Evolutionary conservation across 2,329 filamentous ascomycete species (phyloP), one percentile per base, ranked within the genome.

Genomic region (Pseudocercospora macadamiae): DNA sequence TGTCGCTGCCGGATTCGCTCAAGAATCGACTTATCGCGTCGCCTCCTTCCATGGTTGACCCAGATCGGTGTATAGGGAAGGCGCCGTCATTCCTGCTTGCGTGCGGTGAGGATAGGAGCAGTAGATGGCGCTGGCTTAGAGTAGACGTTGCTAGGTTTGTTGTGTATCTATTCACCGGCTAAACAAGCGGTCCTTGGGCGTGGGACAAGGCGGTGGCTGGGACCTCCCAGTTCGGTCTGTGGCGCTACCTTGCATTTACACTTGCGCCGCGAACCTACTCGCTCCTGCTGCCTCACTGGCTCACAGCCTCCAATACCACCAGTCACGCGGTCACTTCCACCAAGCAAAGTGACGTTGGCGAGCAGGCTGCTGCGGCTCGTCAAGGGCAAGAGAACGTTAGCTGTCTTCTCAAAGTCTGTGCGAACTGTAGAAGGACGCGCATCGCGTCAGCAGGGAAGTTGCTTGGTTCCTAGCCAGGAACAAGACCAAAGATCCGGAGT

Each of bases 1-100:
- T 6, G 53, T 54, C 47, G 47, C 23, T 30, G 47, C 47, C 47
- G 47, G 16, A 49, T 49, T 49, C 47, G 42, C 42, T 14, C 42
- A 26, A 21, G 14, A 47, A 47, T 47, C 42, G 42, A 25, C 10
- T 26, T 23, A 47, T 47, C 42, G 42, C 42, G 47, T 49, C 26
- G 25, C 21, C 26, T n/a, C 47, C 26, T 30, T 49, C 47, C 47
- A 49, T 49, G 47, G 47, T 49, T 21, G 47, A 7, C 42, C 23
- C 42, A 26, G 47, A 23, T 8, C 16, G 26, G 12, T 30, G 47
- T 21, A 9, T 10, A 21, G 8, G 47, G 25, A 19, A 26, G 5
- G 47, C 26, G 47, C 26, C 47, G 47, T 30, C 47, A 49, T 49
- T 49, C 47, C 47, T 30, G 47, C 47, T 47, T 47, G 12, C 21